These are phyloP conservation scores for Hyaloscypha variabilis DNA, from an alignment of 495 filamentous ascomycete genomes.

Conservation along the genomic window DNA sequence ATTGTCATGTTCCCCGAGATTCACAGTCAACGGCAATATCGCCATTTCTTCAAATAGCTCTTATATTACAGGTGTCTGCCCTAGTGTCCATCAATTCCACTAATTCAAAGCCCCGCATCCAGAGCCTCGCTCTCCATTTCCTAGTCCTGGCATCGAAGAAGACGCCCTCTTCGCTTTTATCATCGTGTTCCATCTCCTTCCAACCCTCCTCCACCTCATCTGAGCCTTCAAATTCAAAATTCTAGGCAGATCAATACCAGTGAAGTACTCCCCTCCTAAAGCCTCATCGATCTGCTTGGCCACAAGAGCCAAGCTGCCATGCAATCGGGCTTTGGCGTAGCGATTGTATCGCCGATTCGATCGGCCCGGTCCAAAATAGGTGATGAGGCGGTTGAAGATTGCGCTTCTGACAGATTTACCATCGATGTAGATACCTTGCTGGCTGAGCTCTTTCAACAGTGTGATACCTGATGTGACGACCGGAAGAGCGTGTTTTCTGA, in stretches of 20 bases:
- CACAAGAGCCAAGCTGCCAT: conserved; percentile 10
- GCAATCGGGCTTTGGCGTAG: conserved; percentile 4
- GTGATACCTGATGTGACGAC: conserved; percentile 49
- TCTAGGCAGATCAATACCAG: background rate
- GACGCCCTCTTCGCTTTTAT: background rate
- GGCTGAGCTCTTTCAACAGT: conserved; percentile 51
- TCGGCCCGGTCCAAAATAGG: conserved; percentile 47
- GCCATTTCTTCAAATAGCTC: no score
- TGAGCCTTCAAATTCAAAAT: background rate
- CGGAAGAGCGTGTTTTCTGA: background rate
- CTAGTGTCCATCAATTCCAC: no score
- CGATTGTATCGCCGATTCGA: conserved; percentile 38
- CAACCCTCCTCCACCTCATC: background rate
- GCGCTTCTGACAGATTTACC: conserved; percentile 40
- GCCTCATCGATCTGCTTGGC: conserved; percentile 20
- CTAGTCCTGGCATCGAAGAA: background rate
- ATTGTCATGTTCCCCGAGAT: no score
- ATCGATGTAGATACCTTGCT: conserved; percentile 48
- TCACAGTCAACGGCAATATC: no score
- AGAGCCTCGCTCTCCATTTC: background rate
- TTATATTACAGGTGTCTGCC: no score
- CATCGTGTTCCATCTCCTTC: background rate
- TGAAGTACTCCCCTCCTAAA: conserved; percentile 20
- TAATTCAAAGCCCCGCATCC: no score
- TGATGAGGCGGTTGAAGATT: conserved; percentile 50